Base-by-base conservation (phyloP, 257 asterid genomes). In the Thymus quinquecostatus region DNA sequence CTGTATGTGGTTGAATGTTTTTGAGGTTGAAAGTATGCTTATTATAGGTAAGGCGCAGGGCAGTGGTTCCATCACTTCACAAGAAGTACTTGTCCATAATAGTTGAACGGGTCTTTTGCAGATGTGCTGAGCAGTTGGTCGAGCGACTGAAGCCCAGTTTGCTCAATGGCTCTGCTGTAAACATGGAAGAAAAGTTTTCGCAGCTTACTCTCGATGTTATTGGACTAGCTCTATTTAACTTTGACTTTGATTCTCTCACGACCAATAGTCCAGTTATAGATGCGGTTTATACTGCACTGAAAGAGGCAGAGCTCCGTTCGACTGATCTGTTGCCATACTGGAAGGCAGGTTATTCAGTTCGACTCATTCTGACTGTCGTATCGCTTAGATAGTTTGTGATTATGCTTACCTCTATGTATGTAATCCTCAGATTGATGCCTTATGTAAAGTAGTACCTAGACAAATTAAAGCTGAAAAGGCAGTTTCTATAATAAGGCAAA, bases 21-120 rank as follows among this genome's bases (percentile, higher is more conserved):
- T 61, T 76, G 75, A 69, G 81, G 64, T 66, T 50, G 54, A 66
- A 75, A 62, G 43, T 62, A 53, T 83, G 77, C n/a, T 81, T 74
- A 73, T 81, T 79, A 72, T 85, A 94, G 97, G 97, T 74, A 78
- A 87, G 99, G 87, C 96, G 99, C 80, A 85, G 97, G 82, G 97
- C 99, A 55, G 97, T 94, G 87, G 96, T 89, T 79, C 99, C 99
- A 69, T 94, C 97, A 30, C 99, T 94, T 85, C 99, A 94, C 97
- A 94, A 86, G 95, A 91, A 86, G 85, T 94, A 91, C 91, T 86
- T 94, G 89, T 91, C 99, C 28, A 81, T 94, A 85, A 89, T 94
- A 45, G 97, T 91, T 71, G 99, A 94, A 72, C 82, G 96, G 86
- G 96, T 91, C 81, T 94, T 94, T 81, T 88, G 92, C 88, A 89